Evolutionary conservation across 345 rosid species (phyloP).

Genomic region (Ricinus communis): DNA sequence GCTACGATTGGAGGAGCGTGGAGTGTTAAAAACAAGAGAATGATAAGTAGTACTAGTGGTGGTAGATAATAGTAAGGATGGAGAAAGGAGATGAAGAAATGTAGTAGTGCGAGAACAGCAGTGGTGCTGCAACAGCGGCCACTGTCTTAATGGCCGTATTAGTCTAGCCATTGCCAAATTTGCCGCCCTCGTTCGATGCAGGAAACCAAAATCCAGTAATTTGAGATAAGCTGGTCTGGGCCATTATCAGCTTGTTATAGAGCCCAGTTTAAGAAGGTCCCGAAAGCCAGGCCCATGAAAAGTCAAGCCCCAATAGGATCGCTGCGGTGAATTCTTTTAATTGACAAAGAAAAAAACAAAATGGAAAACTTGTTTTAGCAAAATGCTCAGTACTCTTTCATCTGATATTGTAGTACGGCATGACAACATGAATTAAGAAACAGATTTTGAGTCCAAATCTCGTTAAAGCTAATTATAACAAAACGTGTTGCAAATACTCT

Average conservation of each 20-base stretch:
- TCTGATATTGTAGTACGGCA: no score
- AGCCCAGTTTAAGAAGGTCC: no score
- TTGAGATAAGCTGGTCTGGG: neutral
- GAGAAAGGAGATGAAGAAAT: slow-evolving; percentile 12
- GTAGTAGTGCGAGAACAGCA: slow-evolving; percentile 14
- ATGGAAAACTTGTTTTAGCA: no score
- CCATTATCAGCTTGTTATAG: no score
- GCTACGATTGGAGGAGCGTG: slow-evolving; percentile 37
- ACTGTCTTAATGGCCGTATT: slow-evolving; percentile 44
- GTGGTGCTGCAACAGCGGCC: slow-evolving; percentile 27
- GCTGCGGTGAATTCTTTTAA: no score
- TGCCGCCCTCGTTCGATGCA: neutral
- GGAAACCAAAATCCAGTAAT: neutral
- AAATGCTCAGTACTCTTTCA: no score
- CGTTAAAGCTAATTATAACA: neutral
- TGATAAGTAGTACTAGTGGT: slow-evolving; percentile 16
- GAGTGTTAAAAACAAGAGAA: slow-evolving; percentile 20
- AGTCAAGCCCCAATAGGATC: no score
- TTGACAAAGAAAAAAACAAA: no score
- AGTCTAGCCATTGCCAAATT: slow-evolving; percentile 43
- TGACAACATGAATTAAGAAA: no score
- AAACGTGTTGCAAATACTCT: neutral
- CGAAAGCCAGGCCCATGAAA: no score
- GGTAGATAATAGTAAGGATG: slow-evolving; percentile 14
- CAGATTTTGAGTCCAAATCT: neutral